Evolutionary conservation across 2,329 filamentous ascomycete species (phyloP), one percentile per base, ranked within the genome.

Genomic region (Cryphonectria radicalis): DNA sequence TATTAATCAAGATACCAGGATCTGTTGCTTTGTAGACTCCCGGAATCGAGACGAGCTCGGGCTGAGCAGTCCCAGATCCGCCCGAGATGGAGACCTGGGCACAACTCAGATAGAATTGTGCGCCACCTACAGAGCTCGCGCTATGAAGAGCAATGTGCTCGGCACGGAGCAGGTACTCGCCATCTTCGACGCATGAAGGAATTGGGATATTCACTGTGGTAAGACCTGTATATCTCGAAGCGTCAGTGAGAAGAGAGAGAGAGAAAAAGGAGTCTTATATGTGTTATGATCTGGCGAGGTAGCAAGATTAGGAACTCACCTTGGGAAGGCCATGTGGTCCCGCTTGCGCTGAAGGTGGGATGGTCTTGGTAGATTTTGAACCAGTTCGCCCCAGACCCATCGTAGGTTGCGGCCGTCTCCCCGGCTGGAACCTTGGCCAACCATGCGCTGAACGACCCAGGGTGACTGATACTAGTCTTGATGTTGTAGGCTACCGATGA

Each of bases 131-230:
- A 11, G 75, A 75, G 53, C 80, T 76, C 3, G 84, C 84, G 65
- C 76, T 78, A 76, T 87, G 84, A 13, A 87, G 80, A 4, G 80
- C 84, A 68, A 86, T 82, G 72, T 86, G 84, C 77, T 87, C 84
- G 25, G 83, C 82, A 19, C 84, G 81, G 5, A 86, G 76, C 37
- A 86, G 81, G 74, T 87, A 86, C 72, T 86, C 83, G 68, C 85
- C 84, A n/a, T 83, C 76, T 0, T 81, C 79, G n/a, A 85, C 81
- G 69, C 82, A 84, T 53, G 75, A 74, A 17, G 84, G 84, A 64
- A 86, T 81, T 53, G 77, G 79, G 53, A 85, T 81, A 66, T 78
- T 77, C 70, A 84, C 78, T 37, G 78, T 77, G 22, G 74, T 70
- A 40, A 76, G 76, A 53, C 79, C 81, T 76, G 53, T 22, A 3